These are phyloP conservation scores for Chaetomidium leptoderma DNA, from an alignment of 495 filamentous ascomycete genomes.

Conservation along the genomic window DNA sequence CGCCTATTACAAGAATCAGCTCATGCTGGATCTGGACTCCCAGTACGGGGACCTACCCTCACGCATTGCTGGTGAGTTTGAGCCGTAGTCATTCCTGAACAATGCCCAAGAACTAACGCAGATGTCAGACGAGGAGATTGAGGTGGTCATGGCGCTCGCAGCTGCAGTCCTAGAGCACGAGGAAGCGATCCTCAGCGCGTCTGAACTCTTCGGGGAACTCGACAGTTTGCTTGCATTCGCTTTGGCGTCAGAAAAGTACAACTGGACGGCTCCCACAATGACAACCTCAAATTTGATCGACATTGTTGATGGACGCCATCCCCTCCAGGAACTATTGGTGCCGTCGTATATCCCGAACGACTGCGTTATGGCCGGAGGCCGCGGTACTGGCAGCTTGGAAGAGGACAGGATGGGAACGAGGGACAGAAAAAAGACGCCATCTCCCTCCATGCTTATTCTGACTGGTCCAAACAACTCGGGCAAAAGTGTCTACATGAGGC, in stretches of 20 bases:
- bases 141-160: conserved; percentile 76
- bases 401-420: neutral
- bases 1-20: conserved; percentile 82
- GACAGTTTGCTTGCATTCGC: conserved; percentile 84
- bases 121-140: conserved; percentile 75
- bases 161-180: conserved; percentile 69
- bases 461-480: conserved; percentile 96
- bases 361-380: conserved; percentile 64
- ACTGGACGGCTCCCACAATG: conserved; percentile 65
- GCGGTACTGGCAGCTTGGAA: conserved; percentile 26
- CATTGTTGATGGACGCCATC: conserved; percentile 81
- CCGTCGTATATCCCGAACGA: conserved; percentile 84
- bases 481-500: conserved; percentile 94
- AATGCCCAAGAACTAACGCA: neutral
- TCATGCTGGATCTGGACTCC: conserved; percentile 80
- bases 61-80: conserved; percentile 66
- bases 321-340: conserved; percentile 84
- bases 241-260: conserved; percentile 70
- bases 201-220: conserved; percentile 78
- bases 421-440: conserved; percentile 21
- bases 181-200: conserved; percentile 58
- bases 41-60: conserved; percentile 82
- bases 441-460: conserved; percentile 72
- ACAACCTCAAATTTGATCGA: conserved; percentile 66
- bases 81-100: neutral